These are phyloP conservation scores for Vanderwaltozyma yarrowii DNA, from an alignment of 805 yeast species.

Conservation along the genomic window DNA sequence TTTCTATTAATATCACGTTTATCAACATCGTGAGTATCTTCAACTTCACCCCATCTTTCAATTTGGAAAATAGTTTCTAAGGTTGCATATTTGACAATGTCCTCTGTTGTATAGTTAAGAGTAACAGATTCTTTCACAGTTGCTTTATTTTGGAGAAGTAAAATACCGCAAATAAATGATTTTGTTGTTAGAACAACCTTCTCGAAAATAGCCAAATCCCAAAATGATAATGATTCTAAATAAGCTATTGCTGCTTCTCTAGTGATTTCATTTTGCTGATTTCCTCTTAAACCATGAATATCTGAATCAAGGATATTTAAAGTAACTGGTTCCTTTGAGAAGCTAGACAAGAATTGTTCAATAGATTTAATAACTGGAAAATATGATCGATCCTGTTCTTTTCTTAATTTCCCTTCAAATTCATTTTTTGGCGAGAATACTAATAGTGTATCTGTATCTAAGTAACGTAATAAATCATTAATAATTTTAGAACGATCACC, in stretches of 20 bases:
- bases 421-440: conserved; percentile 75
- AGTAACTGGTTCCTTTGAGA: conserved; percentile 24
- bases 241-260: conserved; percentile 54
- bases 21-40: conserved; percentile 97
- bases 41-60: conserved; percentile 94
- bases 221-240: conserved; percentile 50
- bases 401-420: conserved; percentile 72
- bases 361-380: conserved; percentile 62
- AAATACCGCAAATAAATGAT: conserved; percentile 74
- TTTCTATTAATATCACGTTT: conserved; percentile 79
- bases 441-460: conserved; percentile 90
- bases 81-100: conserved; percentile 65
- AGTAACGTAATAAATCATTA: conserved; percentile 57
- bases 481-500: conserved; percentile 44
- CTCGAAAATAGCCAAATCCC: conserved; percentile 84
- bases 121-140: conserved; percentile 8
- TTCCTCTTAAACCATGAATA: conserved; percentile 69
- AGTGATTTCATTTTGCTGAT: conserved; percentile 53
- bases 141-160: conserved; percentile 43
- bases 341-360: conserved; percentile 44
- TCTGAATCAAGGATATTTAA: conserved; percentile 71
- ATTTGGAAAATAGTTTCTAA: conserved; percentile 82
- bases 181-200: conserved; percentile 79
- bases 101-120: conserved; percentile 41
- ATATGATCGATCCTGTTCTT: conserved; percentile 69